A percentile compares a stretch with the other conserved stretches of the same genome.
phyloP scores from a whole-genome alignment of 257 asterid genomes.

The Cinchona pubescens region DNA sequence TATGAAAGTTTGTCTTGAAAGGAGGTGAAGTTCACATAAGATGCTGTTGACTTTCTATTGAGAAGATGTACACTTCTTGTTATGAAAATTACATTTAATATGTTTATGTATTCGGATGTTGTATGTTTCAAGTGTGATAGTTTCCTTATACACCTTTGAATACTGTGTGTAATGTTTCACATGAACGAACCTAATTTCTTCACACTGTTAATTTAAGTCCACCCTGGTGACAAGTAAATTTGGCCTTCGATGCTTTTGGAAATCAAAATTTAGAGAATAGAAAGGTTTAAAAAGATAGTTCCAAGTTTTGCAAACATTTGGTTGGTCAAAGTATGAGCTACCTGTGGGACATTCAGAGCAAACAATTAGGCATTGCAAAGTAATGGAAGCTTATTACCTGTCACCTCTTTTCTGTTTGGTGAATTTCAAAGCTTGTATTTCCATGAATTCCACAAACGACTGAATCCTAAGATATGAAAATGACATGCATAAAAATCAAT shows the following conservation, averaged over 20 bases:
- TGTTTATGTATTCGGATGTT: background rate
- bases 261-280: background rate
- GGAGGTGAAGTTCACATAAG: background rate
- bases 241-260: background rate
- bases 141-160: background rate
- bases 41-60: constrained; percentile 1
- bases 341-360: background rate
- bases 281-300: background rate
- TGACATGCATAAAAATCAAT: background rate
- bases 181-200: background rate
- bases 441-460: background rate
- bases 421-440: background rate
- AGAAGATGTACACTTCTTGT: background rate
- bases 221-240: background rate
- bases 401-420: background rate
- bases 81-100: background rate
- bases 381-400: background rate
- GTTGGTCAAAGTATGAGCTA: background rate
- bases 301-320: background rate
- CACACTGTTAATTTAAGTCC: background rate
- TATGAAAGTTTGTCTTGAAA: background rate
- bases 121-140: background rate
- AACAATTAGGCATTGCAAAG: background rate
- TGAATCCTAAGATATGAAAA: background rate
- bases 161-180: background rate